Evolutionary conservation across 352 stramenopile genomes (phyloP).

Genomic region (Blastocystis sp.): DNA sequence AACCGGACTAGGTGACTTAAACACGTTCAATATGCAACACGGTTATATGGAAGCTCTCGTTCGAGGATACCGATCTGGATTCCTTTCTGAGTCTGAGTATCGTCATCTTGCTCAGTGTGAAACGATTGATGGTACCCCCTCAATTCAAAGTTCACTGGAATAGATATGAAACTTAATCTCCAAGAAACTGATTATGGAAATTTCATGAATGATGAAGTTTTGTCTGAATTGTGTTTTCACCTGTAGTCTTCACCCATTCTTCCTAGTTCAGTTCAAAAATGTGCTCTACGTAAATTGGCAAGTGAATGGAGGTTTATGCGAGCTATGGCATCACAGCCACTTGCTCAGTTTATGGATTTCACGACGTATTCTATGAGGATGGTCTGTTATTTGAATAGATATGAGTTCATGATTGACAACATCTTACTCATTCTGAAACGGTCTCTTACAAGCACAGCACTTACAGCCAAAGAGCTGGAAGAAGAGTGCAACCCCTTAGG

Average conservation of each 20-base stretch:
- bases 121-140: conserved; percentile 75
- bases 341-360: conserved; percentile 93
- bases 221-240: conserved; percentile 72
- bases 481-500: conserved; percentile 94
- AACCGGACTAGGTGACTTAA: conserved; percentile 74
- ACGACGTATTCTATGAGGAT: conserved; percentile 81
- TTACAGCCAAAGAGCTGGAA: conserved; percentile 91
- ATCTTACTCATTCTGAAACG: conserved; percentile 96
- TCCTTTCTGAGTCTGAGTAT: conserved; percentile 83
- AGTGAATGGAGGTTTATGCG: conserved; percentile 93
- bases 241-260: conserved; percentile 77
- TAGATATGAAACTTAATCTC: conserved; percentile 78
- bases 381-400: background rate
- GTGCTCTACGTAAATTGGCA: conserved; percentile 82
- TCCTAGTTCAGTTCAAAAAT: conserved; percentile 78
- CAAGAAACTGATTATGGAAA: conserved; percentile 97
- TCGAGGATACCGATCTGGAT: conserved; percentile 73
- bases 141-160: background rate
- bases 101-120: conserved; percentile 84
- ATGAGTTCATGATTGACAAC: conserved; percentile 99
- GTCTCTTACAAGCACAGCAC: conserved; percentile 84
- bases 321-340: conserved; percentile 88
- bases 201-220: conserved; percentile 86
- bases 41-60: conserved; percentile 70
- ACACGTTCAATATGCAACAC: conserved; percentile 85